Evolutionary conservation across 768 basidiomycete species (phyloP).

Genomic region (Lanmaoa rubissima): DNA sequence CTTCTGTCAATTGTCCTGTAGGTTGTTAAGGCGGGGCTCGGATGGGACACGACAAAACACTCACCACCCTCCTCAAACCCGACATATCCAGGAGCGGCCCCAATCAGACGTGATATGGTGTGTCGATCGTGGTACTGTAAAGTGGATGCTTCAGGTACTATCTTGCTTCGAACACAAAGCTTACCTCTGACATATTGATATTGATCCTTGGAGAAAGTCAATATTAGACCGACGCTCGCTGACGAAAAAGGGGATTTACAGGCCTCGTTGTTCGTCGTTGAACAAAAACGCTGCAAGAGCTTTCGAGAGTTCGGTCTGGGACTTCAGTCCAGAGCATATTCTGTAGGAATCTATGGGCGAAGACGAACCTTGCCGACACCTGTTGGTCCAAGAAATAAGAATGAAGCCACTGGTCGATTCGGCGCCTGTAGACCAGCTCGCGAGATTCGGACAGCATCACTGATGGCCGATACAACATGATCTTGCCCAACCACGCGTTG

Average conservation of each 20-base stretch:
- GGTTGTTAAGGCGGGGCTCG: background rate
- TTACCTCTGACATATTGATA: constrained; percentile 89
- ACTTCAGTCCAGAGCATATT: constrained; percentile 1
- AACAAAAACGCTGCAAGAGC: constrained; percentile 86
- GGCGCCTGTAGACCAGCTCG: constrained; percentile 88
- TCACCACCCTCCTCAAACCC: constrained; percentile 69
- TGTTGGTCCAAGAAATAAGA: constrained; percentile 87
- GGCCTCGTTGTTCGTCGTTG: constrained; percentile 80
- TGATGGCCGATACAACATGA: constrained; percentile 80
- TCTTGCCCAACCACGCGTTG: constrained; percentile 87
- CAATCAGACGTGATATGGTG: constrained; percentile 86
- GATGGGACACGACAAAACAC: constrained; percentile 10
- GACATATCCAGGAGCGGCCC: constrained; percentile 90
- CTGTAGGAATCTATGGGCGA: background rate
- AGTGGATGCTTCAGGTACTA: background rate
- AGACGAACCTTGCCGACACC: constrained; percentile 74
- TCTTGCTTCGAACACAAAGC: background rate
- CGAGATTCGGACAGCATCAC: constrained; percentile 90
- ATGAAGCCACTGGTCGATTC: constrained; percentile 87
- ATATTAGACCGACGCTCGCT: background rate
- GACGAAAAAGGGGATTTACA: constrained; percentile 49
- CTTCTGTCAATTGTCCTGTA: constrained; percentile 59
- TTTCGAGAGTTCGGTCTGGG: constrained; percentile 81
- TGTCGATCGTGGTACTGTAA: constrained; percentile 86
- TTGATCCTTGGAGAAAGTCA: constrained; percentile 55